phyloP scores from a whole-genome alignment of 139 green algal genomes.

The Pleodorina starrii region DNA sequence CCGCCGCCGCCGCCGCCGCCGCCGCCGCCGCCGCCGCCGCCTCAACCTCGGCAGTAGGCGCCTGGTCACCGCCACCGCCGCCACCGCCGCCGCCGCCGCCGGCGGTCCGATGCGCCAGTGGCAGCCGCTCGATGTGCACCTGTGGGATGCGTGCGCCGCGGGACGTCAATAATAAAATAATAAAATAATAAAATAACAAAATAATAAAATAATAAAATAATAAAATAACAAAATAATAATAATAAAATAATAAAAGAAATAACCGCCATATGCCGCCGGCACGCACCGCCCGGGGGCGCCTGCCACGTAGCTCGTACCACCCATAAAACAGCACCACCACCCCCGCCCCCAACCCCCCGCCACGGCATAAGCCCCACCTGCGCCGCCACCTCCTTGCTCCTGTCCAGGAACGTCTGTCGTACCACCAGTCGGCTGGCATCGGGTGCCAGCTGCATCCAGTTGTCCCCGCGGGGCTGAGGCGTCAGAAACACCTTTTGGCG shows the following conservation, averaged over 20 bases:
- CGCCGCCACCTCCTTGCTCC: neutral
- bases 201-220: too few relatives aligned
- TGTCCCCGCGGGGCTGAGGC: conserved; percentile 2
- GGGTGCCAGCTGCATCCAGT: conserved; percentile 43
- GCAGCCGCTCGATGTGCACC: conserved; percentile 32
- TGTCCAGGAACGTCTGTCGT: conserved; percentile 50
- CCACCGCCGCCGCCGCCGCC: neutral
- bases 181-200: too few relatives aligned
- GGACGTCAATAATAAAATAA: too few relatives aligned
- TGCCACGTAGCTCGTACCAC: neutral
- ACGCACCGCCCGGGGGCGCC: too few relatives aligned
- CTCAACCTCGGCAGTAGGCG: too few relatives aligned
- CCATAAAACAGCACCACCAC: neutral
- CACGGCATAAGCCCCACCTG: neutral
- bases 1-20: neutral
- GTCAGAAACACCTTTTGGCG: conserved; percentile 35
- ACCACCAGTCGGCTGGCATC: conserved; percentile 45
- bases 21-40: neutral
- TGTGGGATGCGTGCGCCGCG: too few relatives aligned
- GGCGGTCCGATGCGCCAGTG: too few relatives aligned
- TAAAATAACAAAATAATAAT: too few relatives aligned
- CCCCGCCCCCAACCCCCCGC: neutral
- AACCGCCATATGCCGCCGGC: too few relatives aligned
- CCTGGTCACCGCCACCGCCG: neutral
- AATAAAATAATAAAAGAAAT: too few relatives aligned